A percentile compares a stretch with the other conserved stretches of the same genome.
Evolutionary conservation across 73 alveolate species (phyloP).

Genomic region (Durusdinium trenchii): DNA sequence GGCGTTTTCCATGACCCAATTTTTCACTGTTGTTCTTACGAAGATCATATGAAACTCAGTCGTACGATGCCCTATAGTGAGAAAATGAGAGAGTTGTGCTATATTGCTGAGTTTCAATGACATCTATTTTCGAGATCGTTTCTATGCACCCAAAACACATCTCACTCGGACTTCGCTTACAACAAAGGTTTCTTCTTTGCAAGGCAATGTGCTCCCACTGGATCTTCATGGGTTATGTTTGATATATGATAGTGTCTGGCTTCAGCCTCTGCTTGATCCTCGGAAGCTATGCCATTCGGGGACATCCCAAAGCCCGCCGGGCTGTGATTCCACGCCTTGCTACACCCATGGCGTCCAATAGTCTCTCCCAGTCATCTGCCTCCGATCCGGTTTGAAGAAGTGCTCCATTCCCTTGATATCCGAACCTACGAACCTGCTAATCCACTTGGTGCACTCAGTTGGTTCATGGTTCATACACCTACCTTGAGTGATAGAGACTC

Average conservation of each 20-base stretch:
- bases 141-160: background rate
- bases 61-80: background rate
- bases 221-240: background rate
- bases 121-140: background rate
- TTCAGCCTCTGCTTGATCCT: background rate
- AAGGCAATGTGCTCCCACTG: background rate
- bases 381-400: background rate
- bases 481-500: too few relatives aligned
- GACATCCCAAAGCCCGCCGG: background rate
- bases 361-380: slow-evolving; percentile 63
- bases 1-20: background rate
- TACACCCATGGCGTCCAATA: slow-evolving; percentile 72
- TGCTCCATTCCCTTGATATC: background rate
- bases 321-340: slow-evolving; percentile 13
- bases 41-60: background rate
- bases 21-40: background rate
- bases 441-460: too few relatives aligned
- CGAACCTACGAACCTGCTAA: too few relatives aligned
- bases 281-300: background rate
- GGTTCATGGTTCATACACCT: too few relatives aligned
- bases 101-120: background rate
- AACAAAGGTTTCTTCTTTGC: background rate
- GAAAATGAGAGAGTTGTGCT: background rate
- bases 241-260: background rate
- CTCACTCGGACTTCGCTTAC: too few relatives aligned